Conservation (phyloP, 768 basidiomycete species). For the Russula foetens region DNA sequence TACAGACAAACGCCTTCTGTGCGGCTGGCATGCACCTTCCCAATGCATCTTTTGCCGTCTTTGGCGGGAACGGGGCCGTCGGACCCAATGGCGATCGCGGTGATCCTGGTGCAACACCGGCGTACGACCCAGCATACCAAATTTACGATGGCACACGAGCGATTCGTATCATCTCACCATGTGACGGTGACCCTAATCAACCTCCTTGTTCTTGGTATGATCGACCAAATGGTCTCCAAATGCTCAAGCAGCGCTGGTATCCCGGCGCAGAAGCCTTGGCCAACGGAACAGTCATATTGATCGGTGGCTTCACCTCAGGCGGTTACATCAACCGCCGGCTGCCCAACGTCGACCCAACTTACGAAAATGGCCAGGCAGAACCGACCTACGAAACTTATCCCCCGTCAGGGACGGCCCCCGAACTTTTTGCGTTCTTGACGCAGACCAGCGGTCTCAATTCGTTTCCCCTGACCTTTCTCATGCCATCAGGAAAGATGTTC, state of each 20-base stretch:
- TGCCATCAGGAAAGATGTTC: slow-evolving; percentile 2
- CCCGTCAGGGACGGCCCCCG: background rate
- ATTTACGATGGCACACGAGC: background rate
- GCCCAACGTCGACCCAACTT: background rate
- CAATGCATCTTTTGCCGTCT: background rate
- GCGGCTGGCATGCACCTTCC: slow-evolving; percentile 8
- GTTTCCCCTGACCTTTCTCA: background rate
- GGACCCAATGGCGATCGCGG: background rate
- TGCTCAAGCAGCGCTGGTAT: background rate
- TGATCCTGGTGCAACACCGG: background rate
- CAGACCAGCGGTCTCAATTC: slow-evolving; percentile 1
- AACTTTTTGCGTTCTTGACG: background rate
- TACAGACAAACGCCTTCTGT: background rate
- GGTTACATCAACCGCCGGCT: background rate
- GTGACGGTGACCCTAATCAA: background rate
- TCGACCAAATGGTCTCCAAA: background rate
- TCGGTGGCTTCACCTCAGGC: background rate
- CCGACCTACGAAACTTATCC: slow-evolving; percentile 3
- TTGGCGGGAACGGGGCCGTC: background rate
- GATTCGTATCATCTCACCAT: background rate
- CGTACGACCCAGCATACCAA: background rate
- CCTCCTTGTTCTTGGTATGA: background rate
- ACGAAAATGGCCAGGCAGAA: background rate
- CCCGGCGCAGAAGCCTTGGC: background rate
- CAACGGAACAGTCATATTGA: background rate